These are phyloP conservation scores for Podosphaera aphanis DNA, from an alignment of 2,329 filamentous ascomycete genomes.

Conservation along the genomic window DNA sequence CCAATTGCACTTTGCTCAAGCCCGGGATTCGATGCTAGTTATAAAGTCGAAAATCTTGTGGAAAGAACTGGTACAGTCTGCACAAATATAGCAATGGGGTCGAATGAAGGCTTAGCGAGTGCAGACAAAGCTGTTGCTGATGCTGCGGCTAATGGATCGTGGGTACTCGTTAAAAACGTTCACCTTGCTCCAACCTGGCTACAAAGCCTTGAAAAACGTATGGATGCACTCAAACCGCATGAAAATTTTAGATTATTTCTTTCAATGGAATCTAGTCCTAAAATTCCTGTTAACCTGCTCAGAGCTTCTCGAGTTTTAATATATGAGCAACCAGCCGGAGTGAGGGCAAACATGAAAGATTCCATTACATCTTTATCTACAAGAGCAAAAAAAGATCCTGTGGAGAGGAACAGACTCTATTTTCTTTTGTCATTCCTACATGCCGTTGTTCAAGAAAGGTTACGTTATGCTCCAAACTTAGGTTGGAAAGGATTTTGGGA, in stretches of 20 bases:
- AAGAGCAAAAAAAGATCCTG: slow-evolving; percentile 55
- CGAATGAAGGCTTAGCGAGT: slow-evolving; percentile 74
- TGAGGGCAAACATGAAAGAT: slow-evolving; percentile 96
- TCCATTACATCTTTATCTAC: slow-evolving; percentile 65
- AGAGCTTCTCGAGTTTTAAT: slow-evolving; percentile 84
- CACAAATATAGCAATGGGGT: slow-evolving; percentile 97
- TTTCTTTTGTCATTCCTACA: slow-evolving; percentile 83
- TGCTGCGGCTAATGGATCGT: slow-evolving; percentile 73
- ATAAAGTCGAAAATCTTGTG: slow-evolving; percentile 92
- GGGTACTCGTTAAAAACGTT: slow-evolving; percentile 98
- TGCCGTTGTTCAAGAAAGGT: slow-evolving; percentile 79
- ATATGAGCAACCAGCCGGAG: slow-evolving; percentile 93
- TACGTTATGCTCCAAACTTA: slow-evolving; percentile 78
- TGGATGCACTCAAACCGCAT: slow-evolving; percentile 87
- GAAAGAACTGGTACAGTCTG: slow-evolving; percentile 62
- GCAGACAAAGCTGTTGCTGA: slow-evolving; percentile 90
- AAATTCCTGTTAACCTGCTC: slow-evolving; percentile 89
- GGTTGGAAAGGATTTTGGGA: slow-evolving; percentile 99
- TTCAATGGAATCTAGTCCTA: slow-evolving; percentile 90
- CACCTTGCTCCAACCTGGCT: slow-evolving; percentile 91
- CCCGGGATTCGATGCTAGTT: slow-evolving; percentile 91
- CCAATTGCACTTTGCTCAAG: slow-evolving; percentile 85
- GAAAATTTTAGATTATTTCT: slow-evolving; percentile 83
- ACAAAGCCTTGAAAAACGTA: slow-evolving; percentile 87
- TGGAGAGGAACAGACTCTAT: slow-evolving; percentile 77